Percentiles rank a stretch among this genome's conserved stretches.
Evolutionary conservation across 768 basidiomycete species (phyloP).

Genomic region (Tulasnella sp.): DNA sequence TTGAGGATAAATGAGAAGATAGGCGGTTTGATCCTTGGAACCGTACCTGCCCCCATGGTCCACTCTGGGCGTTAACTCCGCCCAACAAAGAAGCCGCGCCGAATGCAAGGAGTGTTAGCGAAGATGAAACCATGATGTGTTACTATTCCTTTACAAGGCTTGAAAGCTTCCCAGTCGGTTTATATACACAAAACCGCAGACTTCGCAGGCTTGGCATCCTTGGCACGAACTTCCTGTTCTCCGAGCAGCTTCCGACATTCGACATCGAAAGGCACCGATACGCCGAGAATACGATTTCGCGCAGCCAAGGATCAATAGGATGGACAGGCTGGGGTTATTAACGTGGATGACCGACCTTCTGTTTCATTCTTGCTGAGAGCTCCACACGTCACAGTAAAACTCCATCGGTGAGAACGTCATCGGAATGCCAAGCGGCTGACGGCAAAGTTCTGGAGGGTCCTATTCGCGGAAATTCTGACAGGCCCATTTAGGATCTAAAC

Average conservation of each 20-base stretch:
- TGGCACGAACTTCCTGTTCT: background rate
- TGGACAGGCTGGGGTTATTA: background rate
- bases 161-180: background rate
- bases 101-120: background rate
- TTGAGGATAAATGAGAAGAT: background rate
- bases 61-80: constrained; percentile 14
- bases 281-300: background rate
- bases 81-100: constrained; percentile 33
- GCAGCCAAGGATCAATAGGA: background rate
- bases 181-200: background rate
- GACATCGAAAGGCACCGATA: background rate
- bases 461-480: too few species aligned
- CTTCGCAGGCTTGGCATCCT: background rate
- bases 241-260: background rate
- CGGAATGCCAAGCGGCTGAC: too few species aligned
- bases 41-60: constrained; percentile 19
- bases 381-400: background rate
- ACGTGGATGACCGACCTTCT: background rate
- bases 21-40: background rate
- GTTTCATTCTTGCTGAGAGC: background rate
- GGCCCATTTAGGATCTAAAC: too few species aligned
- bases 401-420: too few species aligned
- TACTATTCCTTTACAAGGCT: background rate
- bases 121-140: background rate
- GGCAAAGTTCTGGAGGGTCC: too few species aligned